Evolutionary conservation across 1,284 basidiomycete species (phyloP).

Genomic region (Trichosporon inkin): DNA sequence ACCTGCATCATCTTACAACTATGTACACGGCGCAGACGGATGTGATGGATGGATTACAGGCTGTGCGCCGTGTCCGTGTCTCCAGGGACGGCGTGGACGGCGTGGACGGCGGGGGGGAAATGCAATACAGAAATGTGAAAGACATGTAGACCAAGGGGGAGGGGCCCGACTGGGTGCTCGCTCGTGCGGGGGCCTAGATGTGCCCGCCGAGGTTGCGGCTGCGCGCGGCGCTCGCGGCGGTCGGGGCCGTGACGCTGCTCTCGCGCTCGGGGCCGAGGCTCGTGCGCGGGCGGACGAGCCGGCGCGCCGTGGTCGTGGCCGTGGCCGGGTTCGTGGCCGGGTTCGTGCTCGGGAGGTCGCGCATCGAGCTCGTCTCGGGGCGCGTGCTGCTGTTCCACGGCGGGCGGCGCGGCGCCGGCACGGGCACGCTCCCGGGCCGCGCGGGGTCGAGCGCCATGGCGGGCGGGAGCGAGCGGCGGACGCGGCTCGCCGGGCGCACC

Average conservation of each 20-base stretch:
- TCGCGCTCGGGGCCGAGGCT: background rate
- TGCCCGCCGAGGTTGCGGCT: conserved; percentile 11
- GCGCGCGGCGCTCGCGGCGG: conserved; percentile 10
- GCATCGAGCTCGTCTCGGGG: background rate
- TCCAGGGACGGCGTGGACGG: too few relatives aligned
- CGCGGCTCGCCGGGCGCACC: conserved; percentile 20
- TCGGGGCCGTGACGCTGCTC: conserved; percentile 10
- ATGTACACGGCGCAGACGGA: too few relatives aligned
- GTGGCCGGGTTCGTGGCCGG: background rate
- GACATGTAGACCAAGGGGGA: too few relatives aligned
- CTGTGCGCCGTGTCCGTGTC: too few relatives aligned
- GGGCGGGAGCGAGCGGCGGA: conserved; percentile 28
- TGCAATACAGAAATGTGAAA: too few relatives aligned
- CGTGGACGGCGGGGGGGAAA: too few relatives aligned
- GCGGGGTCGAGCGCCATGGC: conserved; percentile 21
- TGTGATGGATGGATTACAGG: too few relatives aligned
- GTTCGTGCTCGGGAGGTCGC: conserved; percentile 1
- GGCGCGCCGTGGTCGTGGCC: background rate
- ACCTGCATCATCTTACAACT: too few relatives aligned
- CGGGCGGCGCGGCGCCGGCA: conserved; percentile 8
- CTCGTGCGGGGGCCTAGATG: conserved; percentile 9
- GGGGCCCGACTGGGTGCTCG: too few relatives aligned
- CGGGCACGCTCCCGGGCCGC: background rate
- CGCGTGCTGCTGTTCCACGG: conserved; percentile 16
- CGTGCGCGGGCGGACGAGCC: background rate